Conservation (phyloP, 805 yeast species). For the Limtongia smithiae region DNA sequence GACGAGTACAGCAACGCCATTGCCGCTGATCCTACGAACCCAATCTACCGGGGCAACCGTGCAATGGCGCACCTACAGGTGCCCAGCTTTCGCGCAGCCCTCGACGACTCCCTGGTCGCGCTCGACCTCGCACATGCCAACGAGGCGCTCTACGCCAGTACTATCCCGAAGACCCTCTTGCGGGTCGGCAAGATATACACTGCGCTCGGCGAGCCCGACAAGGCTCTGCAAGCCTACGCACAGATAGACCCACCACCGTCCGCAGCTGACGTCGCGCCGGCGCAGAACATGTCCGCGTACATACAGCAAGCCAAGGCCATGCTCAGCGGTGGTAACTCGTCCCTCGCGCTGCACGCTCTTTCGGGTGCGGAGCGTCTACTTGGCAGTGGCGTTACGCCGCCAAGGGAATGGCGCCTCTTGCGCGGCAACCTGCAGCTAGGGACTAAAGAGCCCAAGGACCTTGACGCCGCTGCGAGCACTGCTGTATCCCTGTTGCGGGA, state of each 20-base stretch:
- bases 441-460: slow-evolving; percentile 33
- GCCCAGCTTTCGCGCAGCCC: slow-evolving; percentile 36
- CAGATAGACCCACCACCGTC: slow-evolving; percentile 29
- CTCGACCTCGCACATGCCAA: slow-evolving; percentile 7
- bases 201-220: slow-evolving; percentile 37
- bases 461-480: slow-evolving; percentile 39
- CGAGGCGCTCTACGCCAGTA: slow-evolving; percentile 33
- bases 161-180: slow-evolving; percentile 36
- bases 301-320: slow-evolving; percentile 37
- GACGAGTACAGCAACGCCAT: slow-evolving; percentile 27
- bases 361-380: slow-evolving; percentile 40
- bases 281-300: slow-evolving; percentile 40
- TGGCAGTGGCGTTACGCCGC: slow-evolving; percentile 37
- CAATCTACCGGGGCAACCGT: slow-evolving; percentile 41
- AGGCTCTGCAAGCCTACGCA: slow-evolving; percentile 35
- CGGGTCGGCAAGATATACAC: slow-evolving; percentile 40
- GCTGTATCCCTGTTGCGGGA: slow-evolving; percentile 39
- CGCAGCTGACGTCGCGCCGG: slow-evolving; percentile 32
- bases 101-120: slow-evolving; percentile 38
- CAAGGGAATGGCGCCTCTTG: slow-evolving; percentile 38
- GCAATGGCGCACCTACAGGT: slow-evolving; percentile 41
- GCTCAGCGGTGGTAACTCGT: slow-evolving; percentile 29
- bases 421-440: slow-evolving; percentile 31
- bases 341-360: slow-evolving; percentile 39
- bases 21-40: slow-evolving; percentile 37